phyloP scores from a whole-genome alignment of 768 basidiomycete species.

The Pholiota molesta region DNA sequence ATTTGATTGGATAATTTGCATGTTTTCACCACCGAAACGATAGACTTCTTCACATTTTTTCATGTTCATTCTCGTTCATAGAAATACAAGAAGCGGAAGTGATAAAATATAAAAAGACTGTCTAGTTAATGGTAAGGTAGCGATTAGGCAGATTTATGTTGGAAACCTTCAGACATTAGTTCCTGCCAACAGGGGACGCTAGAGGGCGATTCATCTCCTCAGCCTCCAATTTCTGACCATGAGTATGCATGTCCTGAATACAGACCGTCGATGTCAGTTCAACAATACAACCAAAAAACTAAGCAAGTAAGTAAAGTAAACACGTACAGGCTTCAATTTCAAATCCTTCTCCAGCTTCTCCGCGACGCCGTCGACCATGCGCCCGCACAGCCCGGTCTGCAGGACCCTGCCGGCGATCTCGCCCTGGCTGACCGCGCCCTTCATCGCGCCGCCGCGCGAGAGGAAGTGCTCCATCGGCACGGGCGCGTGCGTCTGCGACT shows the following conservation, averaged over 20 bases:
- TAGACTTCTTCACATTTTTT: no score
- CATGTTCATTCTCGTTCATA: no score
- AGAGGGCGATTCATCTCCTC: background rate
- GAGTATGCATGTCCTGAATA: background rate
- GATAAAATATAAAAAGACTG: no score
- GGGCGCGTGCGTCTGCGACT: conserved; percentile 35
- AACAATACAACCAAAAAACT: background rate
- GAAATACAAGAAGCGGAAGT: no score
- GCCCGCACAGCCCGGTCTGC: conserved; percentile 21
- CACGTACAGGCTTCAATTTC: conserved; percentile 13
- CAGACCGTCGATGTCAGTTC: background rate
- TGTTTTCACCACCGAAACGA: no score
- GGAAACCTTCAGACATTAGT: background rate
- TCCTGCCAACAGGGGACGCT: background rate
- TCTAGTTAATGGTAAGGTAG: no score
- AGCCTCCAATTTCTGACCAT: background rate
- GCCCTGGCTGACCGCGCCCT: conserved; percentile 13
- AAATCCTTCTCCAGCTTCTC: conserved; percentile 23
- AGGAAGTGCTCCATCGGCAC: conserved; percentile 37
- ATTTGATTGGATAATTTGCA: background rate
- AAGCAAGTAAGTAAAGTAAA: background rate
- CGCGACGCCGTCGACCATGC: conserved; percentile 30
- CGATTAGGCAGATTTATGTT: no score
- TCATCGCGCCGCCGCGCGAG: conserved; percentile 25
- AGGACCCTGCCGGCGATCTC: conserved; percentile 26